A percentile compares a stretch with the other conserved stretches of the same genome.
Conservation (phyloP, 2,329 filamentous ascomycete genomes). For the Penicillium nordicum region DNA sequence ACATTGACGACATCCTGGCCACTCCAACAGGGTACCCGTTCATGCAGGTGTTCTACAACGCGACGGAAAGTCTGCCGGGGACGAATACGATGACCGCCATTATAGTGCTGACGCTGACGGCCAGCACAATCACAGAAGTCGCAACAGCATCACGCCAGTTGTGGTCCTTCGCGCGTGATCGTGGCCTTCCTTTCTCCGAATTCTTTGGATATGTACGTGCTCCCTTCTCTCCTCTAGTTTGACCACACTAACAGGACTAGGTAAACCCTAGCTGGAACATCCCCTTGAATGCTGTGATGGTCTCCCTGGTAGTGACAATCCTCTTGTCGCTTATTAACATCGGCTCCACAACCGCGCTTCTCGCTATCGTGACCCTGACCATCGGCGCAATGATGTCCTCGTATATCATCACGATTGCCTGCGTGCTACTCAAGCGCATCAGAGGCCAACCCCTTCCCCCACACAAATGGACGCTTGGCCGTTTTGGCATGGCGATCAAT, state of each 20-base stretch:
- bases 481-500: conserved; percentile 35
- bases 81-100: conserved; percentile 47
- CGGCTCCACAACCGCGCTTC: neutral
- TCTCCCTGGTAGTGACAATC: neutral
- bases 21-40: conserved; percentile 33
- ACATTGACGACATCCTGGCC: conserved; percentile 27
- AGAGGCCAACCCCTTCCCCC: conserved; percentile 32
- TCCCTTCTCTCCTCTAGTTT: no score
- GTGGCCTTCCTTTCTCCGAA: conserved; percentile 35
- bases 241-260: neutral
- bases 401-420: conserved; percentile 14
- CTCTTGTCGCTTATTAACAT: conserved; percentile 3
- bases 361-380: neutral
- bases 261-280: conserved; percentile 5
- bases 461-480: conserved; percentile 34
- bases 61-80: conserved; percentile 39
- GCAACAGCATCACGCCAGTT: conserved; percentile 36
- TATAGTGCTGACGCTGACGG: conserved; percentile 38
- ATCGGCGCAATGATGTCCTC: conserved; percentile 2
- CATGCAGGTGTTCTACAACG: conserved; percentile 31
- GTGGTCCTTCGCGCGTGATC: conserved; percentile 45
- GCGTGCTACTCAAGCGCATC: conserved; percentile 35
- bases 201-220: conserved; percentile 14
- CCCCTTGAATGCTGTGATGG: conserved; percentile 11
- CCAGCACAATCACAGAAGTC: conserved; percentile 33